Percentiles rank a stretch among this genome's conserved stretches.
Evolutionary conservation across 495 filamentous ascomycete genomes (phyloP).

Genomic region (Penicillium ochrochloron): DNA sequence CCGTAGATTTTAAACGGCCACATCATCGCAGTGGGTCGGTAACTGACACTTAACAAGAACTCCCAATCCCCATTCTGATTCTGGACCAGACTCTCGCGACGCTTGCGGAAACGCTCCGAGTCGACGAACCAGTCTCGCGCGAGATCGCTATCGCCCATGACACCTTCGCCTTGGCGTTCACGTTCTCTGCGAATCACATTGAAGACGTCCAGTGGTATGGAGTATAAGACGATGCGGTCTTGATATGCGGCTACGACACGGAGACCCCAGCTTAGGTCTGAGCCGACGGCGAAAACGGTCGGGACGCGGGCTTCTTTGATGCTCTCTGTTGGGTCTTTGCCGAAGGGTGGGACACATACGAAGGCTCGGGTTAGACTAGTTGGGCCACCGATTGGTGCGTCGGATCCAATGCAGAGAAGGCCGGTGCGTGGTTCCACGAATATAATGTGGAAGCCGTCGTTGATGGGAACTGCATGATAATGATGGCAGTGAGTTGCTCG

Average conservation of each 20-base stretch:
- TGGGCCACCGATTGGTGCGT: slow-evolving; percentile 62
- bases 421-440: slow-evolving; percentile 69
- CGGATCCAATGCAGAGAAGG: slow-evolving; percentile 67
- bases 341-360: slow-evolving; percentile 45
- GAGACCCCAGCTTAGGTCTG: slow-evolving; percentile 63
- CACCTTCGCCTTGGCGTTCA: slow-evolving; percentile 36
- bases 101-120: slow-evolving; percentile 33
- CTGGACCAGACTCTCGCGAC: slow-evolving; percentile 38
- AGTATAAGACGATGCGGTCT: slow-evolving; percentile 61
- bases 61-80: slow-evolving; percentile 49
- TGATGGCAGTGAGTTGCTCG: slow-evolving; percentile 61
- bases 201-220: slow-evolving; percentile 65
- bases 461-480: slow-evolving; percentile 68
- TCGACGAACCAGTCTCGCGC: slow-evolving; percentile 43
- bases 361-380: slow-evolving; percentile 52
- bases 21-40: slow-evolving; percentile 42
- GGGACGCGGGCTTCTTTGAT: slow-evolving; percentile 48
- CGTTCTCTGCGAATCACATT: slow-evolving; percentile 48
- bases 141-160: slow-evolving; percentile 44
- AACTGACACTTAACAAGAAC: slow-evolving; percentile 42
- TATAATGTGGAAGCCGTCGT: slow-evolving; percentile 70
- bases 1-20: slow-evolving; percentile 51
- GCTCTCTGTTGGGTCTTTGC: slow-evolving; percentile 37
- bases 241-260: slow-evolving; percentile 65
- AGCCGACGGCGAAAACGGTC: slow-evolving; percentile 60